Evolutionary conservation across 108 stramenopile species (phyloP).

Genomic region (Bacterosira constricta): DNA sequence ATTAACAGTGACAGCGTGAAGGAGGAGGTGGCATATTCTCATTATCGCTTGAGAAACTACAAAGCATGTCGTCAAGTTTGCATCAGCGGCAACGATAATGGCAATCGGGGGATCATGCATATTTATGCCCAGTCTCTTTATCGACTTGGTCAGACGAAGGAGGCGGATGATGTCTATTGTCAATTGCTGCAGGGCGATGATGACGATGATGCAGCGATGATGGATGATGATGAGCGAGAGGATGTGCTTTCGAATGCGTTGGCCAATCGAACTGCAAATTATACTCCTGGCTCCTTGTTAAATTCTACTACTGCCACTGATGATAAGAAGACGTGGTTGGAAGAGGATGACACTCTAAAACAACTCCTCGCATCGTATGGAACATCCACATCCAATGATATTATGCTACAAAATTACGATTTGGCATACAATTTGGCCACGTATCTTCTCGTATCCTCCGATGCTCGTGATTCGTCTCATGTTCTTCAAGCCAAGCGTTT

Average conservation of each 20-base stretch:
- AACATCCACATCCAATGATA: not conserved
- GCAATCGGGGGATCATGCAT: slow-evolving; percentile 36
- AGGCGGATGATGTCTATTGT: slow-evolving; percentile 29
- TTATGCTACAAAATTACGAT: slow-evolving; percentile 51
- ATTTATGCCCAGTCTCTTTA: slow-evolving; percentile 48
- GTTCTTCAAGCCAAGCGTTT: slow-evolving; percentile 31
- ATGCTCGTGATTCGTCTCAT: slow-evolving; percentile 12
- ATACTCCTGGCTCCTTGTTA: slow-evolving; percentile 38
- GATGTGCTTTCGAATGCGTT: slow-evolving; percentile 46
- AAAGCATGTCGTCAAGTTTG: slow-evolving; percentile 42
- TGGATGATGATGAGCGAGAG: slow-evolving; percentile 47
- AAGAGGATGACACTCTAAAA: slow-evolving; percentile 22
- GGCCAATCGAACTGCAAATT: slow-evolving; percentile 49
- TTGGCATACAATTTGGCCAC: slow-evolving; percentile 49
- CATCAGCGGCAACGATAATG: not conserved
- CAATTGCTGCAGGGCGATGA: not conserved
- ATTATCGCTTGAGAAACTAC: slow-evolving; percentile 43
- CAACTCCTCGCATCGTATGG: slow-evolving; percentile 24
- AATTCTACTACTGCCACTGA: not conserved
- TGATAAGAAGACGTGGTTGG: slow-evolving; percentile 19
- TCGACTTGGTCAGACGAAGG: slow-evolving; percentile 33
- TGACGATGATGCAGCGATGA: not conserved
- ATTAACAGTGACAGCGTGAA: not conserved
- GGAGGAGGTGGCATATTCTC: slow-evolving; percentile 42
- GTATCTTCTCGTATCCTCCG: slow-evolving; percentile 45